Evolutionary conservation across 495 filamentous ascomycete genomes (phyloP).

Genomic region (Choiromyces venosus): DNA sequence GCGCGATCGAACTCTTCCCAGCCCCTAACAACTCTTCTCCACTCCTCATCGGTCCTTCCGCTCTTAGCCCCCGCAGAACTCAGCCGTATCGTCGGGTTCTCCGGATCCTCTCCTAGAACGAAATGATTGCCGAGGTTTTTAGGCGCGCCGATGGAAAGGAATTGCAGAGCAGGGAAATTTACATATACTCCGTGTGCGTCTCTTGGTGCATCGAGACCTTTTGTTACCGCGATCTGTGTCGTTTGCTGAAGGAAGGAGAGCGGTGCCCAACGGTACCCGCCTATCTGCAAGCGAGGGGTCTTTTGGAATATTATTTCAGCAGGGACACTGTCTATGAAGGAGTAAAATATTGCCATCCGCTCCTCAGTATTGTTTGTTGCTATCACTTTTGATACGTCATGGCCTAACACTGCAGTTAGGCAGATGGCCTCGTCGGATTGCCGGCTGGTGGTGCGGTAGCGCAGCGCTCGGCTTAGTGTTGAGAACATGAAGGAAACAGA

Average conservation of each 20-base stretch:
- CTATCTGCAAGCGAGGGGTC: conserved; percentile 1
- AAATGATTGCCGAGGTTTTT: neutral
- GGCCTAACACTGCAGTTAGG: conserved; percentile 16
- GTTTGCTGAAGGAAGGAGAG: conserved; percentile 7
- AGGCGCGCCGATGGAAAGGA: neutral
- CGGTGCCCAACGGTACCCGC: conserved; percentile 18
- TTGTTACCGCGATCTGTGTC: neutral
- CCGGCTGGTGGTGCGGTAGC: conserved; percentile 16
- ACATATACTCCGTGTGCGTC: neutral
- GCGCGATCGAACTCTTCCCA: conserved; percentile 3
- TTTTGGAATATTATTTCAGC: conserved; percentile 11
- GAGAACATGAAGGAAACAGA: neutral
- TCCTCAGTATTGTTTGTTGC: conserved; percentile 1
- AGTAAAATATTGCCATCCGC: conserved; percentile 13
- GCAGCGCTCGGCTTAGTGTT: conserved; percentile 7
- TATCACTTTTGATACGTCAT: conserved; percentile 4
- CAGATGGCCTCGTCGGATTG: conserved; percentile 20
- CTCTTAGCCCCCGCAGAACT: neutral
- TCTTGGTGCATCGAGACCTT: neutral
- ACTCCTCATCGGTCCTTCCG: conserved; percentile 1
- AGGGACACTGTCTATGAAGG: conserved; percentile 5
- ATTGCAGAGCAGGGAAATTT: neutral
- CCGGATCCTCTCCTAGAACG: conserved; percentile 1
- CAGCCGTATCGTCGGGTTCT: neutral
- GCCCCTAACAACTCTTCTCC: neutral